Evolutionary conservation across 352 stramenopile species (phyloP).

Genomic region (Phytophthora pinifolia): DNA sequence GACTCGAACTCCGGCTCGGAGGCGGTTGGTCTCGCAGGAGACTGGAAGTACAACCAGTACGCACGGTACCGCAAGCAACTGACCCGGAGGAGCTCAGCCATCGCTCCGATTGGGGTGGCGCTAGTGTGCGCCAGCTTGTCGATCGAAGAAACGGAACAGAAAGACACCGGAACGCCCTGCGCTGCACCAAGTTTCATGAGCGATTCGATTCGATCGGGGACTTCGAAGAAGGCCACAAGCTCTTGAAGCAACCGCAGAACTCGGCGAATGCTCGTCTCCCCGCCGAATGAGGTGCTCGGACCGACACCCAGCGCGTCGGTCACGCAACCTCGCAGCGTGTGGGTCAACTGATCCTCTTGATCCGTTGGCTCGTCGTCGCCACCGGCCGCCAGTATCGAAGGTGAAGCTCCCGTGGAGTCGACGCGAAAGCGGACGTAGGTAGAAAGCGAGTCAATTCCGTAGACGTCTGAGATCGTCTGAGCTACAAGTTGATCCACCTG

Average conservation of each 20-base stretch:
- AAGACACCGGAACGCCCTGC: background rate
- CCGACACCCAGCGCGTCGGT: conserved; percentile 22
- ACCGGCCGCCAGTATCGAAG: background rate
- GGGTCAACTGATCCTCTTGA: conserved; percentile 25
- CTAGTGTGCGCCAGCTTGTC: conserved; percentile 15
- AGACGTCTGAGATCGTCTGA: conserved; percentile 19
- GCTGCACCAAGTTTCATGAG: conserved; percentile 7
- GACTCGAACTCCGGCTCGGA: conserved; percentile 19
- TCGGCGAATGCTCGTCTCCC: conserved; percentile 20
- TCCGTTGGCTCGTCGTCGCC: conserved; percentile 4
- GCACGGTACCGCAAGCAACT: conserved; percentile 28
- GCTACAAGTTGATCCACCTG: conserved; percentile 22
- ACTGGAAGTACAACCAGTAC: conserved; percentile 35
- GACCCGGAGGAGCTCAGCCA: conserved; percentile 29
- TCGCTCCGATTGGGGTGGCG: conserved; percentile 24
- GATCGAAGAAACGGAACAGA: conserved; percentile 7
- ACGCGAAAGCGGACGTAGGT: conserved; percentile 25
- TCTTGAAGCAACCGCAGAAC: conserved; percentile 33
- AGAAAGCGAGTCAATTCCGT: conserved; percentile 15
- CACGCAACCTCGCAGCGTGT: conserved; percentile 28
- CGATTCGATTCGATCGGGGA: conserved; percentile 4
- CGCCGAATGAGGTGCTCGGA: conserved; percentile 1
- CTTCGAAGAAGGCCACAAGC: conserved; percentile 18
- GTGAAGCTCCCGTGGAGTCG: background rate
- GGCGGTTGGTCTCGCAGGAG: conserved; percentile 10